These are phyloP conservation scores for Exutisphaerella laricina DNA, from an alignment of 2,329 filamentous ascomycete genomes.

Conservation along the genomic window DNA sequence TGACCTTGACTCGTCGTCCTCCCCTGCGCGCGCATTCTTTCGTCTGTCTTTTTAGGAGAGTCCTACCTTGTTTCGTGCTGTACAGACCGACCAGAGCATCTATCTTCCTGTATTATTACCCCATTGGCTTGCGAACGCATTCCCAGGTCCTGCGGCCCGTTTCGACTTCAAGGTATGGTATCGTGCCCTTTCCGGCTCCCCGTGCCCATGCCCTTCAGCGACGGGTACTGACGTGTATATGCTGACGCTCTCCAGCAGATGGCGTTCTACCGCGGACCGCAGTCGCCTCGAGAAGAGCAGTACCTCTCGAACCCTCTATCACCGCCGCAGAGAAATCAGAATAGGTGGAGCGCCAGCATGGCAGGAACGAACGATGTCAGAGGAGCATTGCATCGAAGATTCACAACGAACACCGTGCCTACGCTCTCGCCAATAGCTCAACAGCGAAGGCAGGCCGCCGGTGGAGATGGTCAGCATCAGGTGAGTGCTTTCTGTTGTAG, in stretches of 20 bases:
- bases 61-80: neutral
- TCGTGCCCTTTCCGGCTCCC: constrained; percentile 4
- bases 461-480: constrained; percentile 38
- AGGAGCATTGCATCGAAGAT: constrained; percentile 76
- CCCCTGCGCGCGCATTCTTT: constrained; percentile 4
- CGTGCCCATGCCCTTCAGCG: neutral
- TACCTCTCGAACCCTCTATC: constrained; percentile 41
- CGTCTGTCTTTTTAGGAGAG: constrained; percentile 10
- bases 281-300: constrained; percentile 70
- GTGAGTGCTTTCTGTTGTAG: constrained; percentile 31
- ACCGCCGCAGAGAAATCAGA: constrained; percentile 39
- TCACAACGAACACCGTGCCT: constrained; percentile 82
- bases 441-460: constrained; percentile 48
- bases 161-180: constrained; percentile 3
- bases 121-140: neutral
- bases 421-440: constrained; percentile 59
- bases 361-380: constrained; percentile 61
- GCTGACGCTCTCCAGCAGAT: constrained; percentile 38
- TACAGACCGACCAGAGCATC: neutral
- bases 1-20: constrained; percentile 1
- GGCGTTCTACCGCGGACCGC: constrained; percentile 67
- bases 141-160: neutral
- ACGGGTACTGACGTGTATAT: neutral
- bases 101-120: constrained; percentile 2
- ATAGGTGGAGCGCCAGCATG: constrained; percentile 30